Conservation (phyloP, 1,284 basidiomycete species). For the Puccinia polysora region DNA sequence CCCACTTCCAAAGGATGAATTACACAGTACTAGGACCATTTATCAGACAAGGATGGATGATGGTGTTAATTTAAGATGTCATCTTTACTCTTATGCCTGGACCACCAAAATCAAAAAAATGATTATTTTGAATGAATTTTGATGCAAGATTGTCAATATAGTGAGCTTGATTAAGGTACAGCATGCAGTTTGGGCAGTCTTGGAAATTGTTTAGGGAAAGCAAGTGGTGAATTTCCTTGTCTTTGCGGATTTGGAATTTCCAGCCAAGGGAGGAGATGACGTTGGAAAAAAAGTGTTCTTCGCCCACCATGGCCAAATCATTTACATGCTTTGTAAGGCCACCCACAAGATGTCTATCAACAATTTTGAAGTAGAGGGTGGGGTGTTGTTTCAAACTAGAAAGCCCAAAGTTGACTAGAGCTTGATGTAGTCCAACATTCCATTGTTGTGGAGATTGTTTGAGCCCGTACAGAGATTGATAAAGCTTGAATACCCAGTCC, state of each 20-base stretch:
- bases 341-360: background rate
- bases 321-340: background rate
- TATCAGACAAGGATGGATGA: no score
- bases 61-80: no score
- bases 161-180: background rate
- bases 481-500: background rate
- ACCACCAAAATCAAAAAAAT: no score
- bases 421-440: conserved; percentile 1
- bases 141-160: background rate
- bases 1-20: no score
- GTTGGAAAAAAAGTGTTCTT: background rate
- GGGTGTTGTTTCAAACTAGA: background rate
- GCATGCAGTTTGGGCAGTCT: background rate
- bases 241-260: background rate
- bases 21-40: no score
- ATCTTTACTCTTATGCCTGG: no score
- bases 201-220: background rate
- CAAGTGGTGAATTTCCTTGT: conserved; percentile 5
- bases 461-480: background rate
- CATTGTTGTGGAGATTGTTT: conserved; percentile 5
- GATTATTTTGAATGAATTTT: no score
- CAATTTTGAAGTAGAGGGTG: conserved; percentile 11
- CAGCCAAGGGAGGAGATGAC: background rate
- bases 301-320: background rate
- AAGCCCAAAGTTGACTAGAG: conserved; percentile 1